Percentiles rank a stretch among this genome's conserved stretches.
Evolutionary conservation across 1,284 basidiomycete genomes (phyloP).

Genomic region (Microbotryum saponariae): DNA sequence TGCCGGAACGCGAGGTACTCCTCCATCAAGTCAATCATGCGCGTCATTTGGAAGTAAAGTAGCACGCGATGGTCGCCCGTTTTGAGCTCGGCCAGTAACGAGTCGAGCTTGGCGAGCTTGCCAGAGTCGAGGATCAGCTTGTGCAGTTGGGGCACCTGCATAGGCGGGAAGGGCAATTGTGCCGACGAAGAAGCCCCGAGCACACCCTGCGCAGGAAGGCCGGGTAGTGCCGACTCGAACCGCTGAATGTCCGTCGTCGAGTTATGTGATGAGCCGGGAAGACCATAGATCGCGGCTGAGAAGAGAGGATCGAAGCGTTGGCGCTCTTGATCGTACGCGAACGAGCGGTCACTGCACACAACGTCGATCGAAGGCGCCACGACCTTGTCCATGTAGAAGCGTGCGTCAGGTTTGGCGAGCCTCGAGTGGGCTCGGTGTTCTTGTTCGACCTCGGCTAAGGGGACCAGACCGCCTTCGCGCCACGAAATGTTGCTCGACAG

Average conservation of each 20-base stretch:
- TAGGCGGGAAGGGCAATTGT: slow-evolving; percentile 73
- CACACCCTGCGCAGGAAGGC: slow-evolving; percentile 61
- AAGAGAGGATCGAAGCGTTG: slow-evolving; percentile 52
- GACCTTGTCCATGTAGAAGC: slow-evolving; percentile 71
- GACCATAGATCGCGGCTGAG: slow-evolving; percentile 69
- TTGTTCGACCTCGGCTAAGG: slow-evolving; percentile 56
- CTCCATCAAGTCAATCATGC: slow-evolving; percentile 99
- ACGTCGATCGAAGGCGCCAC: slow-evolving; percentile 76
- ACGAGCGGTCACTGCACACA: slow-evolving; percentile 67
- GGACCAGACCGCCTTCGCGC: slow-evolving; percentile 46
- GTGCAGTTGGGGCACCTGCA: slow-evolving; percentile 93
- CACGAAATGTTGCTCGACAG: slow-evolving; percentile 36
- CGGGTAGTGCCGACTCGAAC: slow-evolving; percentile 54
- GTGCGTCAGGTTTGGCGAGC: slow-evolving; percentile 66
- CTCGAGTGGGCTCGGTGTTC: slow-evolving; percentile 65
- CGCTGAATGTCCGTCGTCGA: slow-evolving; percentile 51
- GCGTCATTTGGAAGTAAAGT: slow-evolving; percentile 99
- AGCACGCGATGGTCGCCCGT: slow-evolving; percentile 86
- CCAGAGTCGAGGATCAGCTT: slow-evolving; percentile 94
- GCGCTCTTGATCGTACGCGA: slow-evolving; percentile 56
- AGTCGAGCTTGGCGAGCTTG: slow-evolving; percentile 86
- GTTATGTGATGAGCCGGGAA: slow-evolving; percentile 62
- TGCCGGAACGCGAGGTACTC: slow-evolving; percentile 97
- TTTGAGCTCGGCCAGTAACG: slow-evolving; percentile 84
- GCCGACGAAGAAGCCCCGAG: slow-evolving; percentile 58